Conservation (phyloP, 2,329 filamentous ascomycete genomes). For the Pyricularia pennisetigena region DNA sequence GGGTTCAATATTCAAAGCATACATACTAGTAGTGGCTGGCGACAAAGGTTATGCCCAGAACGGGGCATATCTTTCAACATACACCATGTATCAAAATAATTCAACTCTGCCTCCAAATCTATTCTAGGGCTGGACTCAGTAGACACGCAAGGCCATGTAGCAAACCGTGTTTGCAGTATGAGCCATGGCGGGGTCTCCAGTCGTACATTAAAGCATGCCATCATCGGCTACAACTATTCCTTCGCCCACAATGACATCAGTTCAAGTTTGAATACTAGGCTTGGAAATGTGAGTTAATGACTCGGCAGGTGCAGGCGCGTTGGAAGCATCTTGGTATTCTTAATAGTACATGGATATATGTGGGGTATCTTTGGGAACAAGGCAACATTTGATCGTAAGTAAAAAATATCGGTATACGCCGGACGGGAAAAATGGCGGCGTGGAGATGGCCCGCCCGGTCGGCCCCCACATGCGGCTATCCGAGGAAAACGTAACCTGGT, state of each 20-base stretch:
- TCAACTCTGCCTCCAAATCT: too few relatives aligned
- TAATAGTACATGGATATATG: neutral
- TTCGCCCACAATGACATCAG: neutral
- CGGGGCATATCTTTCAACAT: neutral
- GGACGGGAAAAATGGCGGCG: too few relatives aligned
- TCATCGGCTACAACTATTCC: neutral
- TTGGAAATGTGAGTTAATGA: neutral
- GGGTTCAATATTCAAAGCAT: too few relatives aligned
- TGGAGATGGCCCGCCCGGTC: neutral
- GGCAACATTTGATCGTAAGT: too few relatives aligned
- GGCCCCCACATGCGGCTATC: neutral
- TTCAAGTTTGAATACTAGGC: neutral
- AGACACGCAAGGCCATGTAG: neutral
- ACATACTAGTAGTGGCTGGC: neutral
- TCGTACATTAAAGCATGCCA: neutral
- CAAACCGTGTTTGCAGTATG: too few relatives aligned
- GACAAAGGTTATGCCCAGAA: neutral
- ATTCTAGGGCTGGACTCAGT: too few relatives aligned
- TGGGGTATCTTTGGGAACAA: neutral
- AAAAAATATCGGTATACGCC: too few relatives aligned
- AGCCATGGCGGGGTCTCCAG: neutral
- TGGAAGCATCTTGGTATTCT: neutral
- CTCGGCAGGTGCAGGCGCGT: neutral
- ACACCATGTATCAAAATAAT: neutral
- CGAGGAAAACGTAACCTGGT: neutral